Evolutionary conservation across 345 rosid genomes (phyloP), one percentile per base, ranked within the genome.

Genomic region (Salix udensis): DNA sequence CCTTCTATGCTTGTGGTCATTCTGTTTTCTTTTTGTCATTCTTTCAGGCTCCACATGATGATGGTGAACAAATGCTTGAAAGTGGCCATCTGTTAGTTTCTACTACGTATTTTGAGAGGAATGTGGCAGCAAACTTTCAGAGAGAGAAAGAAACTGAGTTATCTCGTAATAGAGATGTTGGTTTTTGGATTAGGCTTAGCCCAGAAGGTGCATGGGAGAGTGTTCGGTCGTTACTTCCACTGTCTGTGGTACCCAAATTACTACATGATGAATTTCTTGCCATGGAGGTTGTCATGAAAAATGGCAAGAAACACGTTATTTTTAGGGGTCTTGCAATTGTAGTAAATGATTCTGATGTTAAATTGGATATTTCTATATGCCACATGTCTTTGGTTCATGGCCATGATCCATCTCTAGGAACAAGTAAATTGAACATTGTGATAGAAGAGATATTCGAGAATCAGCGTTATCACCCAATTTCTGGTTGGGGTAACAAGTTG

Each of bases 291-390:
- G 79, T 85, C 67, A 84, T 93, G 91, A 92, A 89, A 88, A 88
- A 92, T 88, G 97, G 99, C 76, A 92, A 90, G 93, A 96, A 93
- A 84, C 97, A 93, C 76, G 96, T 85, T 72, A 83, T 89, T 85
- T 92, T 96, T 80, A 91, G 99, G 88, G 84, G 96, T 77, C 92
- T 96, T 80, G 96, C 91, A 23, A 86, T 94, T 5, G 91, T 90
- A 73, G 81, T 87, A 73, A 96, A 96, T 88, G 99, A 93, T 84
- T 88, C 94, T 65, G 94, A 93, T 82, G 78, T 91, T 82, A 89
- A 82, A 84, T 71, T 96, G 85, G 97, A 92, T 79, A 79, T 96
- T 82, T 88, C 86, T 30, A 53, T 90, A 65, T 82, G 88, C 76
- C 83, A 86, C 52, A 65, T 62, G n/a, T 78, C 88, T 77, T 78